phyloP scores from a whole-genome alignment of 2,329 filamentous ascomycete genomes.

The Chaetomium sp. region DNA sequence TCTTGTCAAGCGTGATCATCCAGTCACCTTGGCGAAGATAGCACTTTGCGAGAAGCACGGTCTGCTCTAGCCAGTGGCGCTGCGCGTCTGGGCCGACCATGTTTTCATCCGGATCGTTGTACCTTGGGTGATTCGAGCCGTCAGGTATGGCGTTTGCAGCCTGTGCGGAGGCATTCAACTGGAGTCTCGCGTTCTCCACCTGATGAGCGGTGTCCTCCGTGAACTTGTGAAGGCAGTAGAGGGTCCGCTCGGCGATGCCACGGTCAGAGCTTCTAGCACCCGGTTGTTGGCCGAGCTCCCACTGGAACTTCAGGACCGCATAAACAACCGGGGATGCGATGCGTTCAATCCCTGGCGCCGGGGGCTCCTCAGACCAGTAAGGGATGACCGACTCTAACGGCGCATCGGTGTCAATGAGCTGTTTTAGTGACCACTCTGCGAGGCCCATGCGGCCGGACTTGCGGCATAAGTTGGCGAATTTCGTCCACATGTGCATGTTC shows the following conservation, averaged over 20 bases:
- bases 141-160: conserved; percentile 36
- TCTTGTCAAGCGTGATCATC: conserved; percentile 78
- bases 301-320: conserved; percentile 94
- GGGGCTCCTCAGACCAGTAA: conserved; percentile 45
- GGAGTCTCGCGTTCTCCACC: conserved; percentile 47
- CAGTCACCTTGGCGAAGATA: conserved; percentile 96
- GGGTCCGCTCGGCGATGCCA: conserved; percentile 45
- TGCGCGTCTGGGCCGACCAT: conserved; percentile 43
- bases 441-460: conserved; percentile 93
- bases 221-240: conserved; percentile 55
- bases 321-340: conserved; percentile 78
- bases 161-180: conserved; percentile 37
- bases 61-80: conserved; percentile 52
- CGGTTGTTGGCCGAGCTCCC: conserved; percentile 70
- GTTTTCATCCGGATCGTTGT: conserved; percentile 47
- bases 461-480: conserved; percentile 95
- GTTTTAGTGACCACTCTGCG: conserved; percentile 89
- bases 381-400: conserved; percentile 56
- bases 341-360: conserved; percentile 34
- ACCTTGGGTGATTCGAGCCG: conserved; percentile 34
- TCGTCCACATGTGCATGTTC: conserved; percentile 99
- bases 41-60: conserved; percentile 80
- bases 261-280: conserved; percentile 33
- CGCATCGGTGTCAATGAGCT: conserved; percentile 69
- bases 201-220: conserved; percentile 52